Evolutionary conservation across 208 protist species (phyloP).

Genomic region (Leishmania major): DNA sequence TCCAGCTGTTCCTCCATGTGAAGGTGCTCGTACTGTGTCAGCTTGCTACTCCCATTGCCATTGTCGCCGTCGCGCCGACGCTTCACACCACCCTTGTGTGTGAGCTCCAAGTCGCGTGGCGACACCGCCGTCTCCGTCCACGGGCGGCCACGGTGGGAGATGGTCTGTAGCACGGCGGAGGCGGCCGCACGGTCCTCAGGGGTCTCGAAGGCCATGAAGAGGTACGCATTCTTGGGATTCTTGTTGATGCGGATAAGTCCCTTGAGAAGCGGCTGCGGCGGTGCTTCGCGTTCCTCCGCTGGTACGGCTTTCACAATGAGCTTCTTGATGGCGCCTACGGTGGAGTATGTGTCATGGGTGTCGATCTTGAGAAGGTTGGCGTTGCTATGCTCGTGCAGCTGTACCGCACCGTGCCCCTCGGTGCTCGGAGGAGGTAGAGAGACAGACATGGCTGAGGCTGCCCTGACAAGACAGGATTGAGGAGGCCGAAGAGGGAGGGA

Average conservation of each 20-base stretch:
- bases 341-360: slow-evolving; percentile 85
- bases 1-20: slow-evolving; percentile 76
- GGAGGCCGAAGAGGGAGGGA: not conserved
- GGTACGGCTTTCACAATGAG: slow-evolving; percentile 69
- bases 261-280: slow-evolving; percentile 58
- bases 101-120: slow-evolving; percentile 65
- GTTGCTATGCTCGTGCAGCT: slow-evolving; percentile 82
- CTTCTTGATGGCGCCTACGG: slow-evolving; percentile 72
- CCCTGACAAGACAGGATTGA: slow-evolving; percentile 6
- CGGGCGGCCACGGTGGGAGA: slow-evolving; percentile 53
- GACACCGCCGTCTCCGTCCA: slow-evolving; percentile 68
- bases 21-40: slow-evolving; percentile 73
- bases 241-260: slow-evolving; percentile 87
- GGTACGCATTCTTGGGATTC: slow-evolving; percentile 70
- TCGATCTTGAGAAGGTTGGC: slow-evolving; percentile 89
- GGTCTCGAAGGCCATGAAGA: slow-evolving; percentile 86
- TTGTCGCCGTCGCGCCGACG: slow-evolving; percentile 41
- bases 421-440: slow-evolving; percentile 9
- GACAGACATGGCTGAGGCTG: slow-evolving; percentile 11
- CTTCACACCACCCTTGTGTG: slow-evolving; percentile 78
- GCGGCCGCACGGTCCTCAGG: slow-evolving; percentile 56
- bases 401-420: slow-evolving; percentile 16
- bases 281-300: slow-evolving; percentile 14
- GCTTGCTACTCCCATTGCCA: slow-evolving; percentile 39
- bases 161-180: slow-evolving; percentile 38